Evolutionary conservation across 129 eudicot genomes (phyloP).

Genomic region (Helianthus tuberosus): DNA sequence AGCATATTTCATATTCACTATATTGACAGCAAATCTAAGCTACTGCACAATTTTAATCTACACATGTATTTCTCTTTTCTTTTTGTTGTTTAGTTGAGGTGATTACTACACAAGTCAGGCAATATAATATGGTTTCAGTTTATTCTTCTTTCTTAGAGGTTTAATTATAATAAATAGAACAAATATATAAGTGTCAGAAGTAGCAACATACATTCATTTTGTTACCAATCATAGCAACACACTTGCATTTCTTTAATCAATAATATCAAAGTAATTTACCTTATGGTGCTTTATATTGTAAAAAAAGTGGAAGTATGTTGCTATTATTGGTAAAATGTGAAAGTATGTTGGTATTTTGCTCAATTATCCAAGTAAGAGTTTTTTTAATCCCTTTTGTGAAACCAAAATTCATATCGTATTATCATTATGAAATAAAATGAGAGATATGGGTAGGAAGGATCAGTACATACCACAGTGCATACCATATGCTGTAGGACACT

Average conservation of each 20-base stretch:
- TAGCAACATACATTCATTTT: not conserved
- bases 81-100: not conserved
- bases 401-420: not conserved
- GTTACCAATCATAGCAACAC: not conserved
- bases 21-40: not conserved
- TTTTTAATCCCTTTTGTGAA: not conserved
- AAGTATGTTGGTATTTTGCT: not conserved
- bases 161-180: not conserved
- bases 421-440: constrained; percentile 1
- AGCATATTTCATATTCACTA: not conserved
- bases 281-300: not conserved
- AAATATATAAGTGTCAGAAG: not conserved
- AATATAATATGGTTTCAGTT: not conserved
- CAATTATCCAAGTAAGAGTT: not conserved
- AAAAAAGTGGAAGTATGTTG: not conserved
- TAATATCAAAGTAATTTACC: not conserved
- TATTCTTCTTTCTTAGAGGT: constrained; percentile 1
- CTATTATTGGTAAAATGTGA: constrained; percentile 4
- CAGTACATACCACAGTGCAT: constrained; percentile 15
- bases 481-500: constrained; percentile 16
- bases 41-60: not conserved
- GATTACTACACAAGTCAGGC: not conserved
- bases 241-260: not conserved
- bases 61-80: not conserved
- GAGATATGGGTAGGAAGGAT: constrained; percentile 5